phyloP scores from a whole-genome alignment of 805 yeast genomes.

The Teunomyces pallodes region DNA sequence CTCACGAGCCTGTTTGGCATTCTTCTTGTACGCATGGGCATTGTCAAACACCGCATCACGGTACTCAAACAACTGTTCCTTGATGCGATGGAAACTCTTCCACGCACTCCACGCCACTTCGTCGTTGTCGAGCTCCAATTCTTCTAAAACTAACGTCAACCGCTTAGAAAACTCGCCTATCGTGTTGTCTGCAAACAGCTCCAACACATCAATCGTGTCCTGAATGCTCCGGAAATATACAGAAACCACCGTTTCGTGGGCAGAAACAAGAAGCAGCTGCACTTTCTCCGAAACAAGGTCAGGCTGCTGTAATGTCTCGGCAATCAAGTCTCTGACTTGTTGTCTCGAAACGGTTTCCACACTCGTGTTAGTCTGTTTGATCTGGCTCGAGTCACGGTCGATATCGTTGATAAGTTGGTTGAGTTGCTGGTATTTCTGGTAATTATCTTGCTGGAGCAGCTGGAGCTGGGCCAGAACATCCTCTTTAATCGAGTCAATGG shows the following conservation, averaged over 20 bases:
- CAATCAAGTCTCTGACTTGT: constrained; percentile 34
- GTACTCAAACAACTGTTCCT: constrained; percentile 50
- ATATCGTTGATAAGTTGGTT: constrained; percentile 28
- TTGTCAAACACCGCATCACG: constrained; percentile 49
- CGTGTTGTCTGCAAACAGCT: constrained; percentile 70
- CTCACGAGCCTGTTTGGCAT: constrained; percentile 4
- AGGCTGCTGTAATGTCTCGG: constrained; percentile 21
- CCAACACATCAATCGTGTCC: constrained; percentile 60
- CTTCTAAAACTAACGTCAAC: constrained; percentile 48
- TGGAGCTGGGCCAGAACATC: constrained; percentile 25
- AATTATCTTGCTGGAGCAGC: constrained; percentile 26
- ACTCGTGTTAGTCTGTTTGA: constrained; percentile 18
- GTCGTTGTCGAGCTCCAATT: constrained; percentile 38
- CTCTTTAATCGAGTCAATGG: constrained; percentile 24
- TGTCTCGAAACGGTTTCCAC: constrained; percentile 28
- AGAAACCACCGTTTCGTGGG: constrained; percentile 25
- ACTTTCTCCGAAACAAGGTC: constrained; percentile 19
- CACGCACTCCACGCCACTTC: constrained; percentile 24
- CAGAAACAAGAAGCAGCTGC: constrained; percentile 23
- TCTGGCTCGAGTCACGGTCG: constrained; percentile 32
- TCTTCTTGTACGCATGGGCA: constrained; percentile 20
- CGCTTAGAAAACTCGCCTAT: constrained; percentile 63
- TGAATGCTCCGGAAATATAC: constrained; percentile 33
- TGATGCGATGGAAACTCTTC: constrained; percentile 59
- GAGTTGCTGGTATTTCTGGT: constrained; percentile 28